Base-by-base conservation (phyloP, 805 yeast species). In the Maudiozyma pseudohumilis region DNA sequence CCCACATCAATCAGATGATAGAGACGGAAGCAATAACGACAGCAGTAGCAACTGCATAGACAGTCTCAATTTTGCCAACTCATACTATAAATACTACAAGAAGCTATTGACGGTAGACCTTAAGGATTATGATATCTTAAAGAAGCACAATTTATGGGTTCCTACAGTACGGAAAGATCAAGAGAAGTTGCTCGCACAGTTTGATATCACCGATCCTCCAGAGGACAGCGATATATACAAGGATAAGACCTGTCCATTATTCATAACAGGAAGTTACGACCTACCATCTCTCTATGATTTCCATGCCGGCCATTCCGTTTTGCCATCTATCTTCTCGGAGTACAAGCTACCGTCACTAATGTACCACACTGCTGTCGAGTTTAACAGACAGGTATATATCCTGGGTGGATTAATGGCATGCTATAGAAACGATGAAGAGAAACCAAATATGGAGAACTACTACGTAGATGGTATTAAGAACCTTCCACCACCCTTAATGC, bases 401-500 rank as follows among this genome's bases (percentile, higher is more conserved):
- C 43, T 65, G 19, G 80, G 80, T 19, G 80, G 80, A 0, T 45
- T 69, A 25, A 46, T 51, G 35, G 56, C 59, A 16, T 52, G 48
- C 23, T 42, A 49, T 31, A 41, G 47, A 13, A 50, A 46, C 21
- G 51, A 52, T 25, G 49, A 49, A 18, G 52, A 48, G 25, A 49
- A 52, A 8, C 56, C 60, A 4, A 51, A 60, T 63, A 33, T 68
- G 46, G 46, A 57, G 41, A 47, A 62, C 48, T 46, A 58, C 58
- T 35, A 49, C 51, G 52, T 64, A 35, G 52, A 69, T 54, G 56
- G 74, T 59, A 40, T 55, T 2, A 41, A 48, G 52, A 65, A 63
- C 40, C 60, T 70, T 40, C 76, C 70, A 2, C 59, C 66, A 5
- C 78, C 79, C 1, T 46, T 74, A 25, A 53, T 65, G 22, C 56